Percentiles rank a stretch among this genome's conserved stretches.
Evolutionary conservation across 371 early-diverging fungal species (phyloP).

Genomic region (Chytridium lagenaria): DNA sequence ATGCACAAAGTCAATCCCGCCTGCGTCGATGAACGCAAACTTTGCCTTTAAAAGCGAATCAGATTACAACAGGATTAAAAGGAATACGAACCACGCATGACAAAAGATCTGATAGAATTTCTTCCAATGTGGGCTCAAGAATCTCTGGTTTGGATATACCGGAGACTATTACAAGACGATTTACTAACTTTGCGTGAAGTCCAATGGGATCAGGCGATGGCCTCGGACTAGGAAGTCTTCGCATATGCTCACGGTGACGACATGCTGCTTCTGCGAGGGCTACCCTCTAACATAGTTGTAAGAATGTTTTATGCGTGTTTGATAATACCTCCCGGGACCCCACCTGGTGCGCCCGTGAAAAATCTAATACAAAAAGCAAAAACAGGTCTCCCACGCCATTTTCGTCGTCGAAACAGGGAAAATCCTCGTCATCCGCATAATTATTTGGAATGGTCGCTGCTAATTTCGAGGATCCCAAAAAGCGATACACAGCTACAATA

Average conservation of each 20-base stretch:
- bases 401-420: slow-evolving; percentile 11
- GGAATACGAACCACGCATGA: neutral
- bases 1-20: slow-evolving; percentile 12
- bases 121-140: slow-evolving; percentile 1
- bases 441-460: neutral
- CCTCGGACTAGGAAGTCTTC: neutral
- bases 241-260: neutral
- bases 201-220: slow-evolving; percentile 14
- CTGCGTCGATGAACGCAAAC: slow-evolving; percentile 11
- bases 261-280: slow-evolving; percentile 10
- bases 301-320: too few relatives aligned
- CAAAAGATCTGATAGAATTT: neutral
- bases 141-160: neutral
- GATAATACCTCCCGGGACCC: slow-evolving; percentile 18
- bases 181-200: neutral
- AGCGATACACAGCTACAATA: neutral
- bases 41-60: slow-evolving; percentile 7
- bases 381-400: slow-evolving; percentile 1
- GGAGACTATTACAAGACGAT: neutral
- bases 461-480: neutral
- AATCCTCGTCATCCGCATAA: neutral
- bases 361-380: slow-evolving; percentile 12
- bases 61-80: neutral
- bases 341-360: neutral
- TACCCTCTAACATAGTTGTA: neutral